Conservation (phyloP, 2,329 filamentous ascomycete species). For the Lasiodiplodia gonubiensis region DNA sequence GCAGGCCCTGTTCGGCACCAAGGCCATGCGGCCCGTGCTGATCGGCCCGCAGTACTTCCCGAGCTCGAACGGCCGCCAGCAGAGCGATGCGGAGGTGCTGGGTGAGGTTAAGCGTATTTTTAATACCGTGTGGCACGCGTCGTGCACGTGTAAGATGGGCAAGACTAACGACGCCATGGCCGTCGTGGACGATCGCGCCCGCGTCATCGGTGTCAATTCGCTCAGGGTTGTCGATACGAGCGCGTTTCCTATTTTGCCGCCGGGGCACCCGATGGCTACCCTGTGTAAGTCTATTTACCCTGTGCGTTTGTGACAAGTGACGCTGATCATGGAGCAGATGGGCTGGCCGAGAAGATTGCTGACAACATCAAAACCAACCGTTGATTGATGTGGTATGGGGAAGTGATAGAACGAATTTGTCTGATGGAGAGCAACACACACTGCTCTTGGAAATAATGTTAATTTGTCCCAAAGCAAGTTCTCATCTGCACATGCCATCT, state of each 20-base stretch:
- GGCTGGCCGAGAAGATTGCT: constrained; percentile 8
- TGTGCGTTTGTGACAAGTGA: constrained; percentile 12
- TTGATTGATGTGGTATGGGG: accelerated
- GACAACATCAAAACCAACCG: background rate
- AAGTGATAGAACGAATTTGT: no score
- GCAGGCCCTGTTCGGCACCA: constrained; percentile 36
- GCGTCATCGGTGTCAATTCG: constrained; percentile 34
- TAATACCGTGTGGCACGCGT: constrained; percentile 6
- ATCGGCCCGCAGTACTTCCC: constrained; percentile 62
- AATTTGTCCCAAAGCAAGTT: no score
- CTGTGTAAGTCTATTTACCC: background rate
- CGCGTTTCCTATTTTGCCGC: constrained; percentile 32
- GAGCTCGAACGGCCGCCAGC: constrained; percentile 53
- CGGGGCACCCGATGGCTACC: constrained; percentile 3
- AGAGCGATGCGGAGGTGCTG: constrained; percentile 55
- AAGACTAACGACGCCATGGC: constrained; percentile 18
- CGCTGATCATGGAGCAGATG: background rate
- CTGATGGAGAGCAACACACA: no score
- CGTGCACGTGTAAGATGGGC: constrained; percentile 14
- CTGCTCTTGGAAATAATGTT: no score
- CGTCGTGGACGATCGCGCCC: constrained; percentile 34
- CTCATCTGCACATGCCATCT: no score
- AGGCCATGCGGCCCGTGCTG: constrained; percentile 41
- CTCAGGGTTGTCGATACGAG: constrained; percentile 37
- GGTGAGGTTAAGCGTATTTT: constrained; percentile 59